These are phyloP conservation scores for Globisporangium cystogenes DNA, from an alignment of 352 stramenopile species.

Conservation along the genomic window DNA sequence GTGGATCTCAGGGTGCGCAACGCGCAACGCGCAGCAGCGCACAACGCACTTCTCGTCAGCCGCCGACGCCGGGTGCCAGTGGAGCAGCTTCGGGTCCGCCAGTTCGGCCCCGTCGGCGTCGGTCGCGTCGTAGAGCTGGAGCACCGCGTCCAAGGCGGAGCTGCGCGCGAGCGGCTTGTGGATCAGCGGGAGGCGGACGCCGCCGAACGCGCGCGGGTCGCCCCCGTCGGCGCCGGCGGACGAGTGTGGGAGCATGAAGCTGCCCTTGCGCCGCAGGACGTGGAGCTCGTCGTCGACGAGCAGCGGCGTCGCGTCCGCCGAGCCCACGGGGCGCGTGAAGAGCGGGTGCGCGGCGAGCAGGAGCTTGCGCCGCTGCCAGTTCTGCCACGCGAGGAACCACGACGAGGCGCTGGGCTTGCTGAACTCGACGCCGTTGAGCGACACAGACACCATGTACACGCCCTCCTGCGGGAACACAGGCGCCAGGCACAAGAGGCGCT, in stretches of 20 bases:
- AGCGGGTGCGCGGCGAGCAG: constrained; percentile 27
- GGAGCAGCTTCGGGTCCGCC: constrained; percentile 30
- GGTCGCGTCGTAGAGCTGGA: constrained; percentile 8
- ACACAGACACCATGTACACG: constrained; percentile 57
- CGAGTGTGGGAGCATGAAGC: constrained; percentile 32
- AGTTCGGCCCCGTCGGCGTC: constrained; percentile 26
- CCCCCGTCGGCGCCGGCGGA: background rate
- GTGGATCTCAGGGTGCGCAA: too few species aligned
- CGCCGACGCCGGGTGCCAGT: constrained; percentile 46
- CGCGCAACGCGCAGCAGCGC: background rate
- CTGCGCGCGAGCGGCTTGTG: background rate
- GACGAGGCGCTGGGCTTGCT: constrained; percentile 38
- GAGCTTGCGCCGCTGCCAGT: constrained; percentile 73
- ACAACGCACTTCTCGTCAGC: constrained; percentile 24
- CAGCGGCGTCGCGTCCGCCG: too few species aligned
- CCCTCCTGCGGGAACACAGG: constrained; percentile 59
- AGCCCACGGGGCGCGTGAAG: constrained; percentile 21
- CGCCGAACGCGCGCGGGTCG: constrained; percentile 5
- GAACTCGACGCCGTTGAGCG: constrained; percentile 68
- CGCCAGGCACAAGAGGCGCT: constrained; percentile 35
- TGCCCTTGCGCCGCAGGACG: constrained; percentile 23
- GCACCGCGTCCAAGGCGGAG: constrained; percentile 11
- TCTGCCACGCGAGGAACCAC: constrained; percentile 81
- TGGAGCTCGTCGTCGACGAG: constrained; percentile 11
- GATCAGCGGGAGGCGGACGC: constrained; percentile 11